Percentiles rank a stretch among this genome's conserved stretches.
Evolutionary conservation across 2,329 filamentous ascomycete genomes (phyloP).

Genomic region (Coniosporium tulheliwenetii): DNA sequence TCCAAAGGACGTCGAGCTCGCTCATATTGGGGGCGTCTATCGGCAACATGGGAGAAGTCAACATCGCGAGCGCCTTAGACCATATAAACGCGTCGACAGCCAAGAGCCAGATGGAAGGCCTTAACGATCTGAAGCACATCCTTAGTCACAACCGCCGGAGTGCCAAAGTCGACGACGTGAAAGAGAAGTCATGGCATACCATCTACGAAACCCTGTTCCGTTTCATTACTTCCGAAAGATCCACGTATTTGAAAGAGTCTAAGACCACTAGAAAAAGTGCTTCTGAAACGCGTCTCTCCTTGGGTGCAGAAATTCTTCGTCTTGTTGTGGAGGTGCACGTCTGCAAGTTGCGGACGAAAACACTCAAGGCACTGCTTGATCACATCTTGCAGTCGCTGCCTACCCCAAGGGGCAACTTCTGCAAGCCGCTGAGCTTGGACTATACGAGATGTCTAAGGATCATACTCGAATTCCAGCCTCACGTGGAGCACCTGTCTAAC

Average conservation of each 20-base stretch:
- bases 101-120: conserved; percentile 32
- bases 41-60: too few species aligned
- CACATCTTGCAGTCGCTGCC: conserved; percentile 67
- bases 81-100: conserved; percentile 25
- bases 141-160: conserved; percentile 35
- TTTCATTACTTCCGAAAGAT: conserved; percentile 51
- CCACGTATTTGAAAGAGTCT: conserved; percentile 40
- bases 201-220: conserved; percentile 72
- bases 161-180: conserved; percentile 31
- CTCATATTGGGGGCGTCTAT: too few species aligned
- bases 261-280: conserved; percentile 34
- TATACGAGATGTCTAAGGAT: conserved; percentile 63
- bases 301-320: conserved; percentile 57
- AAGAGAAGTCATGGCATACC: conserved; percentile 64
- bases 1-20: too few species aligned
- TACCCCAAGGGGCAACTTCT: conserved; percentile 43
- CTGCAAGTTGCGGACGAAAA: conserved; percentile 55
- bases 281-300: conserved; percentile 43
- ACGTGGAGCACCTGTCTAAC: conserved; percentile 61
- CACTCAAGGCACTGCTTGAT: conserved; percentile 61
- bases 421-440: conserved; percentile 55
- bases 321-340: conserved; percentile 55
- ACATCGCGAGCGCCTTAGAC: conserved; percentile 1
- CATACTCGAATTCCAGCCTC: conserved; percentile 56
- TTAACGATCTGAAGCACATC: conserved; percentile 40